Evolutionary conservation across 129 eudicot genomes (phyloP), one percentile per base, ranked within the genome.

Genomic region (Arctium lappa): DNA sequence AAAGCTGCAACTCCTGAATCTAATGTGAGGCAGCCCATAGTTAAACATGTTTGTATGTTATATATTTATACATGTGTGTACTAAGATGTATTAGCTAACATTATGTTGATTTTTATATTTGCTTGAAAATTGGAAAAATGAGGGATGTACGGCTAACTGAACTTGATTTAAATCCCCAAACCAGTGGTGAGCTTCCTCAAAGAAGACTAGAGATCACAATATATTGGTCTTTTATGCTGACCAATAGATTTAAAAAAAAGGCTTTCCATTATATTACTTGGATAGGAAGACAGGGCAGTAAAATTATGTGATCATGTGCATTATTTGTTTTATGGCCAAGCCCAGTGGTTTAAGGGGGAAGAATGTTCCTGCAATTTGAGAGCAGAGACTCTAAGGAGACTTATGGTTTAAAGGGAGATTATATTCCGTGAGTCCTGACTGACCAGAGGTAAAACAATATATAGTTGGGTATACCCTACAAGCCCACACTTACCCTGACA

Each of bases 161-260:
- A 81, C 63, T 73, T 81, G 39, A 29, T 37, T 81, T 46, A 46
- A 48, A 46, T 39, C 79, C 77, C 63, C 27, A 11, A 81, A 15
- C 39, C 18, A 62, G 44, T 38, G 65, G 36, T 5, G 22, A 73
- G 8, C 6, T 81, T 31, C 72, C 74, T 4, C 27, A 4, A 39
- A 74, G 60, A 8, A 29, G 9, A 37, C 79, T 34, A 60, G 78
- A 72, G 50, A 72, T 48, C 48, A 27, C 76, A 15, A 40, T 18
- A 46, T 81, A 22, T 39, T 18, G 37, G 72, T 50, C 36, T 70
- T 31, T 10, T 34, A 78, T 40, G 37, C 37, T 6, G 74, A 12
- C 27, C 22, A 68, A 1, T 39, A 38, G 22, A 18, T 62, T 66
- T 66, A 22, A 70, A 30, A 12, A 5, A 6, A 72, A 50, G 78